Base-by-base conservation (phyloP, 2,329 filamentous ascomycete genomes). In the Epichloe sibirici region DNA sequence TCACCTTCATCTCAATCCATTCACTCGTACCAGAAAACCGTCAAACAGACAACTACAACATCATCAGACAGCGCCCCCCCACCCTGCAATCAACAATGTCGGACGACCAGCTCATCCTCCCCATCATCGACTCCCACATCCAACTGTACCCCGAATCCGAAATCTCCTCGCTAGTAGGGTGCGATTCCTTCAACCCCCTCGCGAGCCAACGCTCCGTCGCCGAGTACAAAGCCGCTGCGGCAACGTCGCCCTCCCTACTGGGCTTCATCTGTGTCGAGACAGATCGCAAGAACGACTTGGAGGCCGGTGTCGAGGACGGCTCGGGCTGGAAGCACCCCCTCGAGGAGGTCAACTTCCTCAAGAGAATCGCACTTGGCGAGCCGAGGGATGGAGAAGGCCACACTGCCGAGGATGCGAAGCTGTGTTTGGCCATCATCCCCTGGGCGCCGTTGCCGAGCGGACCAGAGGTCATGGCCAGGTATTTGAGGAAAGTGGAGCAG, bases 121-220 rank as follows among this genome's bases (percentile, higher is more conserved):
- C 75, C 61, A 83, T 95, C 63, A 81, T 96, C 68, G 90, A 96
- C 73, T 85, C 88, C 40, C 91, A 96, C 74, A 85, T 96, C 69
- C 90, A 96, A 71, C 82, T 96, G 63, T 95, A 82, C 74, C 86
- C 88, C 45, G 68, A 73, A 45, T 77, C 78, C 51, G 86, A 91
- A 61, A 64, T 86, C 50, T 64, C 75, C 51, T 77, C 79, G 40
- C 79, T 94, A 57, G 71, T 79, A 53, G 95, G 89, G 90, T 79
- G 81, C 70, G 76, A 67, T 3, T 70, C 79, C 5, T 70, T 74
- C 46, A 69, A 76, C 62, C 74, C 81, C 4, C 74, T 94, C 49
- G 74, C 78, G 48, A 76, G 76, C 49, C 81, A 83, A 58, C 80
- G 83, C 66, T 83, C 84, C 1, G 62, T 87, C 48, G 66, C 74